phyloP scores from a whole-genome alignment of 352 stramenopile species.

The Phytophthora citrophthora region DNA sequence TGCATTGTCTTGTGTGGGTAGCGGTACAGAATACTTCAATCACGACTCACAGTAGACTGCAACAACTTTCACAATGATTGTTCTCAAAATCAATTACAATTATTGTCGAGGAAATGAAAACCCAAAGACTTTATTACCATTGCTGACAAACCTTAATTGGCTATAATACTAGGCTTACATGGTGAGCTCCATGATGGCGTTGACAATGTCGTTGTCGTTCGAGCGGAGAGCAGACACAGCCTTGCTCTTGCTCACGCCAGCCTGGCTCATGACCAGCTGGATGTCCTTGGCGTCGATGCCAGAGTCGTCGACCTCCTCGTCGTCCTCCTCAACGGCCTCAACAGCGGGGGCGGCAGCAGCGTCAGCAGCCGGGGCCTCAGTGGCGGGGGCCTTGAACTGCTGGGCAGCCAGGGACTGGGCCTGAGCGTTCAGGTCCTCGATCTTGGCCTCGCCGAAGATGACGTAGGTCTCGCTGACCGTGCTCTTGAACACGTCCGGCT shows the following conservation, averaged over 20 bases:
- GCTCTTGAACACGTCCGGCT: conserved; percentile 98
- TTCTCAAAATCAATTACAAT: too few relatives aligned
- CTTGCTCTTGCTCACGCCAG: conserved; percentile 93
- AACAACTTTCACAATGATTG: too few relatives aligned
- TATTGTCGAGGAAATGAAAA: conserved; percentile 13
- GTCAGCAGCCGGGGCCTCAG: conserved; percentile 73
- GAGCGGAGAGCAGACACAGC: conserved; percentile 97
- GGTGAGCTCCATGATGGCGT: conserved; percentile 99
- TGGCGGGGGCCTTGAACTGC: conserved; percentile 90
- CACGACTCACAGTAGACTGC: too few relatives aligned
- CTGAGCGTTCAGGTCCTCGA: conserved; percentile 95
- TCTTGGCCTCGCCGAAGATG: conserved; percentile 99
- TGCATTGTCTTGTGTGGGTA: conserved; percentile 29
- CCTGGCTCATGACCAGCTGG: conserved; percentile 97
- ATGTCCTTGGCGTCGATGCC: conserved; percentile 99
- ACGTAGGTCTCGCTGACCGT: conserved; percentile 95
- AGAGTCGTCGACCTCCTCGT: conserved; percentile 95
- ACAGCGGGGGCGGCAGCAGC: conserved; percentile 37
- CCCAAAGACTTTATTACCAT: conserved; percentile 37
- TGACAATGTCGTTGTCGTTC: conserved; percentile 99
- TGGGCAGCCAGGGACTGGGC: conserved; percentile 88
- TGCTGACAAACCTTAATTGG: conserved; percentile 17
- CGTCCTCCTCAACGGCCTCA: conserved; percentile 71
- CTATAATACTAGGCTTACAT: conserved; percentile 87
- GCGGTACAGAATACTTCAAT: conserved; percentile 3